Conservation (phyloP, 768 basidiomycete genomes). For the Tubosaeta sp. region DNA sequence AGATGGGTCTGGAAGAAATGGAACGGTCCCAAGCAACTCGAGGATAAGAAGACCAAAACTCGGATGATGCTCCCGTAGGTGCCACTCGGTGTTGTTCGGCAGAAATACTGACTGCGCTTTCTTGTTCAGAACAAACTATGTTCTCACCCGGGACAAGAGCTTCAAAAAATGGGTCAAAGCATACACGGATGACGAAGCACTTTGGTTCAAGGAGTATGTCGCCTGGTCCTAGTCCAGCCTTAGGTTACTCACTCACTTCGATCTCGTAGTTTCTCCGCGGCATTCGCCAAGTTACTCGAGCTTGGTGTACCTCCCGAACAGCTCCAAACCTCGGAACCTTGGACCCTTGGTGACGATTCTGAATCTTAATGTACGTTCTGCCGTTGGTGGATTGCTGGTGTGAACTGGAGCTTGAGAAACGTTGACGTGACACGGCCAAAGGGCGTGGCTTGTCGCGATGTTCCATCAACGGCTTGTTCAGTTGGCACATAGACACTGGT, state of each 20-base stretch:
- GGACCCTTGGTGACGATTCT: conserved; percentile 47
- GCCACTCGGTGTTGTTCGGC: neutral
- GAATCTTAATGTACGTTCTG: neutral
- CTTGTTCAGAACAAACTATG: conserved; percentile 70
- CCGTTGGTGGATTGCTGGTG: neutral
- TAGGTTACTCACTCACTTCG: neutral
- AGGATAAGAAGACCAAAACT: conserved; percentile 83
- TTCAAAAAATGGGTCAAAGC: conserved; percentile 87
- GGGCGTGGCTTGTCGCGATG: neutral
- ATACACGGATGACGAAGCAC: conserved; percentile 79
- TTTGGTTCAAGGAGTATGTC: conserved; percentile 93
- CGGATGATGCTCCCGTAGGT: conserved; percentile 96
- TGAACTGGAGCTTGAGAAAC: neutral
- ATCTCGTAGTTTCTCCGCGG: conserved; percentile 69
- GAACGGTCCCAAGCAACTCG: conserved; percentile 88
- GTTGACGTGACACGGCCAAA: neutral
- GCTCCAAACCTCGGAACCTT: conserved; percentile 67
- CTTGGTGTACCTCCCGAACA: conserved; percentile 87
- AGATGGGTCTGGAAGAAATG: conserved; percentile 95
- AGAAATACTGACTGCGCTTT: no score
- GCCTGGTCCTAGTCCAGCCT: neutral
- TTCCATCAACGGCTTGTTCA: neutral
- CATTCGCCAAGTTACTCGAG: conserved; percentile 78
- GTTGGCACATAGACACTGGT: neutral
- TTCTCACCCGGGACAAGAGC: conserved; percentile 81